Percentiles rank a stretch among this genome's conserved stretches.
phyloP scores from a whole-genome alignment of 2,329 filamentous ascomycete species.

The Arthrobotrys entomopaga region DNA sequence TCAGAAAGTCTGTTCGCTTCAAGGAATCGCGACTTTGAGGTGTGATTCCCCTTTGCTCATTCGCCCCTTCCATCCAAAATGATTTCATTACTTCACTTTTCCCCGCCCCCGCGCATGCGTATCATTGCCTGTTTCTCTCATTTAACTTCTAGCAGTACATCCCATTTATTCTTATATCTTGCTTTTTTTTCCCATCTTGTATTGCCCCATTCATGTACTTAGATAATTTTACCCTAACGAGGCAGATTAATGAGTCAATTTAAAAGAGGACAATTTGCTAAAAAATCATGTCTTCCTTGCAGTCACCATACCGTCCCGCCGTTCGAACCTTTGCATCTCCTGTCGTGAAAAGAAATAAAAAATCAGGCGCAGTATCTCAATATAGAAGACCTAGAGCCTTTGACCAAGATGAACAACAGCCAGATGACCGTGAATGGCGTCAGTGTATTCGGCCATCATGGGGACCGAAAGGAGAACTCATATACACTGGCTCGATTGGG shows the following conservation, averaged over 20 bases:
- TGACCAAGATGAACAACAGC: slow-evolving; percentile 35
- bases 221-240: slow-evolving; percentile 52
- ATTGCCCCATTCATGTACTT: slow-evolving; percentile 50
- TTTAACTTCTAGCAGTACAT: slow-evolving; percentile 20
- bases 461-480: slow-evolving; percentile 42
- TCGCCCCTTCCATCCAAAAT: slow-evolving; percentile 64
- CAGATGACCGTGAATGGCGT: slow-evolving; percentile 45
- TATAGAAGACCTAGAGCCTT: slow-evolving; percentile 47
- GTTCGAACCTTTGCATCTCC: slow-evolving; percentile 49
- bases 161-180: not conserved
- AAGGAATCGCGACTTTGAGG: slow-evolving; percentile 79
- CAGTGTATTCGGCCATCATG: slow-evolving; percentile 47
- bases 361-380: slow-evolving; percentile 8
- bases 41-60: slow-evolving; percentile 74
- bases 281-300: slow-evolving; percentile 35
- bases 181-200: slow-evolving; percentile 28
- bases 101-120: slow-evolving; percentile 5
- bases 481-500: slow-evolving; percentile 35
- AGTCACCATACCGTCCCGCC: slow-evolving; percentile 54
- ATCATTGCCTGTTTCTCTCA: slow-evolving; percentile 4
- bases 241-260: slow-evolving; percentile 51
- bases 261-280: slow-evolving; percentile 52
- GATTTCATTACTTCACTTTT: slow-evolving; percentile 57
- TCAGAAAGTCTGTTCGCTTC: slow-evolving; percentile 58
- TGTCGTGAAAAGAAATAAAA: slow-evolving; percentile 48